Base-by-base conservation (phyloP, 331 rosid genomes). In the Cydonia oblonga region DNA sequence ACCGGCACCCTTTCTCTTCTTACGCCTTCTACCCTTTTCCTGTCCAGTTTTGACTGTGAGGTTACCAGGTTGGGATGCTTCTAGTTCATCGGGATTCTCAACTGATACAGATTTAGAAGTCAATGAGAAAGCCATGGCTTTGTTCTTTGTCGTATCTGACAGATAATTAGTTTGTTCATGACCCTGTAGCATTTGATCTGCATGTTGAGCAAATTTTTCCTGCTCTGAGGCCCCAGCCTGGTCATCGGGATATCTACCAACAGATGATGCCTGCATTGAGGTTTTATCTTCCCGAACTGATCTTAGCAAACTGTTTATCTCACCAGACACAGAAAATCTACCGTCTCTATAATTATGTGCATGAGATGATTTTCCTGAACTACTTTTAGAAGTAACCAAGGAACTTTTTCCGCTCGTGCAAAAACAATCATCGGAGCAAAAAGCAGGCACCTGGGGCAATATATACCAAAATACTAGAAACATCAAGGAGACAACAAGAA, bases 21-120 rank as follows among this genome's bases (percentile, higher is more conserved):
- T 88, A 32, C 89, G 81, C 76, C 89, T 84, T 78, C 88, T 87
- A 22, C 90, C 88, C 79, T 75, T 89, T 32, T 86, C 96, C 69
- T 85, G 88, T 35, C 87, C 92, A 66, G 92, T 93, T 76, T 83
- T 85, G 75, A 93, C 86, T 2, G 84, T 73, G 53, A 91, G 96
- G 69, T 79, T 66, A 64, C 70, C 78, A 19, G 64, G 59, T 70
- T 83, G 87, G 67, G 91, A 77, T 44, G 81, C 81, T 81, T 86
- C 87, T 66, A 16, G 62, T 61, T 67, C 40, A 46, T 84, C 84
- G 54, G 85, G 69, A 75, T 81, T 71, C 40, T 69, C 90, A 72
- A 58, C 54, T 77, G 26, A 68, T 4, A 67, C 53, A 40, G 84
- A 72, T 20, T 78, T 72, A 61, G 87, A 38, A 33, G 26, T 57